Evolutionary conservation across 2,329 filamentous ascomycete genomes (phyloP).

Genomic region (Colletotrichum melonis): DNA sequence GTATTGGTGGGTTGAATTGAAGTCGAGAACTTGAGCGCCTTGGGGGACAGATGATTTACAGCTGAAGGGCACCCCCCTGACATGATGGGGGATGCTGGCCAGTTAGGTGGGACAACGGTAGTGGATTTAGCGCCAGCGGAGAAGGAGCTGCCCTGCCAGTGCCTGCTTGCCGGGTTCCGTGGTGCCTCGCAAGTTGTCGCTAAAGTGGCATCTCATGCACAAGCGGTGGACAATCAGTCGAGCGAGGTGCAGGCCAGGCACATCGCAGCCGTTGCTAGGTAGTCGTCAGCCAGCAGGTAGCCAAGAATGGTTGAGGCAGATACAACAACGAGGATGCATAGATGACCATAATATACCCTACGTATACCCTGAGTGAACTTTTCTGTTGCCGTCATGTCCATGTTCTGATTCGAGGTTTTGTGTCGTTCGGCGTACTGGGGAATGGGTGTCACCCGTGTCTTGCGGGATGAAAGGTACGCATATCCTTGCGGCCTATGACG

Average conservation of each 20-base stretch:
- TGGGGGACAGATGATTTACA: conserved; percentile 4
- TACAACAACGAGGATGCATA: neutral
- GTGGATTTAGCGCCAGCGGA: conserved; percentile 21
- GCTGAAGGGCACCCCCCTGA: conserved; percentile 3
- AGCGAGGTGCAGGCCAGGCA: neutral
- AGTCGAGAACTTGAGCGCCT: neutral
- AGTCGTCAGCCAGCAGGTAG: neutral
- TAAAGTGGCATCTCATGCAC: neutral
- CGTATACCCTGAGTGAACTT: neutral
- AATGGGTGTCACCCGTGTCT: neutral
- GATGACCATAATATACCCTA: neutral
- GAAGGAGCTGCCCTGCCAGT: neutral
- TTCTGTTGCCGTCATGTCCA: neutral
- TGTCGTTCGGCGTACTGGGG: neutral
- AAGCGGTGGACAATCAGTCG: neutral
- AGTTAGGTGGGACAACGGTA: conserved; percentile 1
- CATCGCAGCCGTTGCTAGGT: neutral
- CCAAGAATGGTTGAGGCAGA: neutral
- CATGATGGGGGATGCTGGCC: neutral
- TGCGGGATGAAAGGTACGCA: neutral
- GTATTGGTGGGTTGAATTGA: conserved; percentile 4
- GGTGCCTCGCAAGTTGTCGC: neutral
- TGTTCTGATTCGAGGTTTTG: neutral
- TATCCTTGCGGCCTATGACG: neutral
- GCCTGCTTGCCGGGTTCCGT: neutral